These are phyloP conservation scores for Cyclocybe aegerita DNA, from an alignment of 768 basidiomycete genomes.

Conservation along the genomic window DNA sequence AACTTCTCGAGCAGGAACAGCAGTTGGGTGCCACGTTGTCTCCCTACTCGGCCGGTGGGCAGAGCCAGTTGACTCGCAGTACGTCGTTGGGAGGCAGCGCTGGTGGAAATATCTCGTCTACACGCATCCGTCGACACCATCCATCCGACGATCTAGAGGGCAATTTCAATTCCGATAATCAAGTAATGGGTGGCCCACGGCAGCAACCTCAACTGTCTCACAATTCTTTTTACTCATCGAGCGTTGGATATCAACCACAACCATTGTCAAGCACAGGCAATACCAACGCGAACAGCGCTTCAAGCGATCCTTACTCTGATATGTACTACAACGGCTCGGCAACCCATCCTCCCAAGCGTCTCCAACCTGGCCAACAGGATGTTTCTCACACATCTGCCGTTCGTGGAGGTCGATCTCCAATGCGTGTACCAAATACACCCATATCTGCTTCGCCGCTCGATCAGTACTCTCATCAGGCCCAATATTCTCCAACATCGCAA, in stretches of 20 bases:
- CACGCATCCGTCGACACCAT: conserved; percentile 63
- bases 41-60: conserved; percentile 50
- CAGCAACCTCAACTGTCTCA: conserved; percentile 42
- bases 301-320: conserved; percentile 51
- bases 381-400: conserved; percentile 36
- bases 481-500: conserved; percentile 61
- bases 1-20: conserved; percentile 66
- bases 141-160: conserved; percentile 68
- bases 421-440: conserved; percentile 50
- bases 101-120: conserved; percentile 33
- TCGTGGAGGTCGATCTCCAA: conserved; percentile 60
- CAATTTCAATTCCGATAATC: conserved; percentile 39
- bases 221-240: conserved; percentile 57
- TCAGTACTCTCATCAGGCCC: conserved; percentile 68
- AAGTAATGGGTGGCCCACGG: conserved; percentile 31
- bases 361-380: conserved; percentile 52
- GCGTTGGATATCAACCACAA: conserved; percentile 57
- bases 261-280: conserved; percentile 36
- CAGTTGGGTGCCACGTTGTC: conserved; percentile 40
- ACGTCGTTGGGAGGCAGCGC: conserved; percentile 58
- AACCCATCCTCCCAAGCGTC: conserved; percentile 52
- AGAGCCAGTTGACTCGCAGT: conserved; percentile 62
- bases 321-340: conserved; percentile 59
- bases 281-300: conserved; percentile 33
- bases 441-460: conserved; percentile 56